Conservation (phyloP, 495 filamentous ascomycete genomes). For the Durotheca rogersii region DNA sequence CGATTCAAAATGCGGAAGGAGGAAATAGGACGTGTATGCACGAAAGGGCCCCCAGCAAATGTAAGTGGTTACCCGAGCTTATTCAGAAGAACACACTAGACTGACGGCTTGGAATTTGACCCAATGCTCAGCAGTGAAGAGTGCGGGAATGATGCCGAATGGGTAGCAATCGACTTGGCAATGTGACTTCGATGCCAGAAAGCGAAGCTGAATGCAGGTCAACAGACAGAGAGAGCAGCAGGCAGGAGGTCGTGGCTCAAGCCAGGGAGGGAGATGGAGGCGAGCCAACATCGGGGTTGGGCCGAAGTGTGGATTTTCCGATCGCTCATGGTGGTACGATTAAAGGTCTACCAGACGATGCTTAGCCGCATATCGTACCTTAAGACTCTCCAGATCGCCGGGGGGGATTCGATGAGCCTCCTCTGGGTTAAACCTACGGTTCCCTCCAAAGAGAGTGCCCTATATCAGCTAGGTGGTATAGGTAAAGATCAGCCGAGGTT, state of each 20-base stretch:
- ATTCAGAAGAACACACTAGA: slow-evolving; percentile 14
- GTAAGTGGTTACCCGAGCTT: slow-evolving; percentile 8
- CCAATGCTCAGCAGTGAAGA: background rate
- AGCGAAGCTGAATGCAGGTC: slow-evolving; percentile 12
- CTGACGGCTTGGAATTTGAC: slow-evolving; percentile 1
- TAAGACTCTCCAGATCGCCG: slow-evolving; percentile 18
- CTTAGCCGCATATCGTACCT: slow-evolving; percentile 20
- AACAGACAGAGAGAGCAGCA: slow-evolving; percentile 9
- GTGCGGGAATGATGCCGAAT: slow-evolving; percentile 6
- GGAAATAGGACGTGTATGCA: slow-evolving; percentile 10
- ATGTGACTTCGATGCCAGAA: slow-evolving; percentile 11
- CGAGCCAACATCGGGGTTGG: slow-evolving; percentile 12
- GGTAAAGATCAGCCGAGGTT: slow-evolving; percentile 11
- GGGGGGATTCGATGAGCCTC: slow-evolving; percentile 5
- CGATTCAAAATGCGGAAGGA: slow-evolving; percentile 30
- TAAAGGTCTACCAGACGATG: slow-evolving; percentile 5
- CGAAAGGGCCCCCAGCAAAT: background rate
- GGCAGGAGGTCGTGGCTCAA: too few species aligned
- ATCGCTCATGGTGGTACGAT: slow-evolving; percentile 19
- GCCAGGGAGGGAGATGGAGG: slow-evolving; percentile 14
- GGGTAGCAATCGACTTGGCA: slow-evolving; percentile 17
- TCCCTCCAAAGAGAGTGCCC: too few species aligned
- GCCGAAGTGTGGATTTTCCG: slow-evolving; percentile 27
- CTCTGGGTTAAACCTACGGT: too few species aligned
- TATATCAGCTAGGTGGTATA: too few species aligned